Evolutionary conservation across 2,329 filamentous ascomycete species (phyloP), one percentile per base, ranked within the genome.

Genomic region (Sporothrix pseudoabietina): DNA sequence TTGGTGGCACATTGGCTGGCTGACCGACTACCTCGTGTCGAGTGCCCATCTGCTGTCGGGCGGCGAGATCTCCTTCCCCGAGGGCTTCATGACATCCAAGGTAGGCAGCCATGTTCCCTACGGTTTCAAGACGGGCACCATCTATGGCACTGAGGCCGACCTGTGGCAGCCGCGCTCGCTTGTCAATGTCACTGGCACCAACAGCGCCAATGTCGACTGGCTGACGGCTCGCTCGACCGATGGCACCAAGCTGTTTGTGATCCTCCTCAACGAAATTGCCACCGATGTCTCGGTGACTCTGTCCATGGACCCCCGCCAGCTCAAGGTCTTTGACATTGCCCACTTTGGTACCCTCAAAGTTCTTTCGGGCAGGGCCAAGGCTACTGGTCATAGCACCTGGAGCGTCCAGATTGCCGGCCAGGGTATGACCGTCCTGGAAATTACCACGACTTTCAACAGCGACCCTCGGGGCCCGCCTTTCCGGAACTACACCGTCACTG

Each of bases 1-100:
- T 54, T 75, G 74, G 74, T 75, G 74, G 74, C 74, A 75, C 69
- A 72, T 75, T 71, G 74, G 72, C 59, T 75, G 74, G 74, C 72
- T 75, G 54, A 73, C 72, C 54, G 72, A 75, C 72, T 75, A 75
- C 55, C 65, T 75, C 3, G 39, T 75, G 19, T 44, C 74, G 12
- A 44, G 49, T 22, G 74, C 74, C 7, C 72, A 74, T n/a, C 16
- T 72, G 68, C 52, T 73, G 44, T 57, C 41, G 3, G 72, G 55
- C n/a, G 74, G 74, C 30, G 10, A 59, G 54, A 61, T 75, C 59
- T 7, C 44, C 22, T 75, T 75, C 69, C 41, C 74, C 14, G 63
- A 66, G 59, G 74, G 74, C 68, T 72, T 75, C 22, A 73, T 75
- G 66, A 61, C 74, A n/a, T n/a, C 63, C 59, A 74, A 74, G 35